Evolutionary conservation across 768 basidiomycete genomes (phyloP).

Genomic region (Leccinum truebloodii): DNA sequence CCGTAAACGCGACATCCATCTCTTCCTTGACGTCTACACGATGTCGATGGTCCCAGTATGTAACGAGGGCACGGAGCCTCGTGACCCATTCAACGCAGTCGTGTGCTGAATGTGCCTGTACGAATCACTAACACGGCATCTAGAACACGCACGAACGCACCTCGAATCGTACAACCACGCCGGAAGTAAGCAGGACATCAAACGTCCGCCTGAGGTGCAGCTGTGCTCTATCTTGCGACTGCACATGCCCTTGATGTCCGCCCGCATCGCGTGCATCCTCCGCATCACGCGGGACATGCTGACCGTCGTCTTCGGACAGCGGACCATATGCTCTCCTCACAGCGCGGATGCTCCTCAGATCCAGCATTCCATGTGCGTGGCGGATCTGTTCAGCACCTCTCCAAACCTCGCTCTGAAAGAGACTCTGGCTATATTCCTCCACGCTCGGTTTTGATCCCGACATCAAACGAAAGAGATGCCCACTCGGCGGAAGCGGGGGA

Average conservation of each 20-base stretch:
- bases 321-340: slow-evolving; percentile 56
- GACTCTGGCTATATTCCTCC: slow-evolving; percentile 32
- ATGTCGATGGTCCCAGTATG: slow-evolving; percentile 82
- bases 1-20: slow-evolving; percentile 70
- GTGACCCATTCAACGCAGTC: slow-evolving; percentile 86
- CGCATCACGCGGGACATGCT: slow-evolving; percentile 28
- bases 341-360: slow-evolving; percentile 65
- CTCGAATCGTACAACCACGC: slow-evolving; percentile 75
- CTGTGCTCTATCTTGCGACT: slow-evolving; percentile 42
- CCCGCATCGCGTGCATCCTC: slow-evolving; percentile 65
- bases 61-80: slow-evolving; percentile 63
- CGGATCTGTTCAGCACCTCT: slow-evolving; percentile 67
- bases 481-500: slow-evolving; percentile 71
- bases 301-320: slow-evolving; percentile 31
- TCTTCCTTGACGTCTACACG: slow-evolving; percentile 74
- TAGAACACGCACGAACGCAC: slow-evolving; percentile 41
- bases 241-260: slow-evolving; percentile 54
- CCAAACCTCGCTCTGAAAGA: slow-evolving; percentile 54
- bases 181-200: slow-evolving; percentile 70
- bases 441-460: slow-evolving; percentile 29
- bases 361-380: slow-evolving; percentile 65
- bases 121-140: slow-evolving; percentile 3
- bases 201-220: slow-evolving; percentile 70
- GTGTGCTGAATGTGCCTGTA: slow-evolving; percentile 61
- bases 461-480: slow-evolving; percentile 34